A percentile compares a stretch with the other conserved stretches of the same genome.
phyloP scores from a whole-genome alignment of 441 rosid species.

The Capsella rubella region DNA sequence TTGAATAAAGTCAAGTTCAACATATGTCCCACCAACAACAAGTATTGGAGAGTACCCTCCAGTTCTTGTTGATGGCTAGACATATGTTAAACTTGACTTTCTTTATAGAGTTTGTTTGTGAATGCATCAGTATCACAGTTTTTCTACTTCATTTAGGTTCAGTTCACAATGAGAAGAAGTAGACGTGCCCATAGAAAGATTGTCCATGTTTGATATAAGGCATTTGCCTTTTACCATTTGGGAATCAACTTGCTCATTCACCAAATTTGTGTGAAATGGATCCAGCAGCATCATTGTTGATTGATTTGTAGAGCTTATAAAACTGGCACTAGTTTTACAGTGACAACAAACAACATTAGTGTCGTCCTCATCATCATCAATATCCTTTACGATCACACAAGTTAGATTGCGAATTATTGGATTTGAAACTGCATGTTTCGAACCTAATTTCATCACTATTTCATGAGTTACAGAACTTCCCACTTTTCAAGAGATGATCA shows the following conservation, averaged over 20 bases:
- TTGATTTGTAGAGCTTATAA: no score
- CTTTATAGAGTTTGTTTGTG: conserved; percentile 47
- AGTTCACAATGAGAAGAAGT: conserved; percentile 10
- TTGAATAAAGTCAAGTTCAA: conserved; percentile 44
- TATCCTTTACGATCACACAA: conserved; percentile 38
- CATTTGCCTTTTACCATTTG: not conserved
- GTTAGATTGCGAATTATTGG: conserved; percentile 50
- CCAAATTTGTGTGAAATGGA: not conserved
- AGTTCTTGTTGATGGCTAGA: conserved; percentile 38
- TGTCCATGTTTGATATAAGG: not conserved
- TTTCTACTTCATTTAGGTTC: conserved; percentile 29
- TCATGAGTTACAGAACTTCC: conserved; percentile 48
- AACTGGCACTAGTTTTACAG: conserved; percentile 41
- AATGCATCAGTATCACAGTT: conserved; percentile 28
- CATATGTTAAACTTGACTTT: conserved; percentile 42
- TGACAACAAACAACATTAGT: conserved; percentile 55
- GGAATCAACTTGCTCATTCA: conserved; percentile 3
- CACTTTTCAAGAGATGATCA: conserved; percentile 44
- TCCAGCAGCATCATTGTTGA: conserved; percentile 8
- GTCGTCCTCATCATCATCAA: conserved; percentile 52
- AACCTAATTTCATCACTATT: conserved; percentile 26
- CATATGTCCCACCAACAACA: conserved; percentile 41
- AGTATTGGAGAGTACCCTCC: conserved; percentile 30
- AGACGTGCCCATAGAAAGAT: conserved; percentile 30
- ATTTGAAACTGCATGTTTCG: not conserved